Conservation (phyloP, 768 basidiomycete genomes). For the Hydnomerulius pinastri region DNA sequence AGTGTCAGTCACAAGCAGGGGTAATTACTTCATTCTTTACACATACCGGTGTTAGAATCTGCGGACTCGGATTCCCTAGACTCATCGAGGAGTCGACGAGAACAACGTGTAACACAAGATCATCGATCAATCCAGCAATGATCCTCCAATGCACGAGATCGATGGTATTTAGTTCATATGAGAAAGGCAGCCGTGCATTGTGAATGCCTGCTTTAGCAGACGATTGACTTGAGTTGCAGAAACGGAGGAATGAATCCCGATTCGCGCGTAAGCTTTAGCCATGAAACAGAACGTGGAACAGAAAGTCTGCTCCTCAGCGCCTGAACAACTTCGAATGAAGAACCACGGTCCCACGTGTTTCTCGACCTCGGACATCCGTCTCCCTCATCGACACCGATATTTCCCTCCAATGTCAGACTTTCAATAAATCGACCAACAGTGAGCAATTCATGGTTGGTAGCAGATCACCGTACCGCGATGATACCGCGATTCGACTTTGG, state of each 20-base stretch:
- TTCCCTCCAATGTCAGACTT: background rate
- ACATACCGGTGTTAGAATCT: constrained; percentile 14
- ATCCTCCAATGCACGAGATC: constrained; percentile 16
- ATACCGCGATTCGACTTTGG: constrained; percentile 24
- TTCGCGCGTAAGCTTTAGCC: background rate
- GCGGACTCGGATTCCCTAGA: constrained; percentile 1
- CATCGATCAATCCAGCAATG: constrained; percentile 17
- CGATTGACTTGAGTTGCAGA: constrained; percentile 12
- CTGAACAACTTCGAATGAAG: background rate
- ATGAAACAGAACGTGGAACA: constrained; percentile 5
- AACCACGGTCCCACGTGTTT: constrained; percentile 10
- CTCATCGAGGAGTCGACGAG: too few relatives aligned
- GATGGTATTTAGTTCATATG: constrained; percentile 11
- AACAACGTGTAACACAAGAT: constrained; percentile 15
- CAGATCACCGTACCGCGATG: constrained; percentile 30
- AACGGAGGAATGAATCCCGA: constrained; percentile 12
- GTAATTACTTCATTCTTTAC: constrained; percentile 23
- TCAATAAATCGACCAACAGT: background rate
- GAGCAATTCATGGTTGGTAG: background rate
- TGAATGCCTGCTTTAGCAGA: constrained; percentile 12
- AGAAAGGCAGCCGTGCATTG: constrained; percentile 11
- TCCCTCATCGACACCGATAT: constrained; percentile 11
- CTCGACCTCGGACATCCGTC: constrained; percentile 1
- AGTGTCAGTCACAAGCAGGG: constrained; percentile 15
- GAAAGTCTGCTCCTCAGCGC: background rate